phyloP scores from a whole-genome alignment of 2,329 filamentous ascomycete species.

The Raffaelea deltoideospora region DNA sequence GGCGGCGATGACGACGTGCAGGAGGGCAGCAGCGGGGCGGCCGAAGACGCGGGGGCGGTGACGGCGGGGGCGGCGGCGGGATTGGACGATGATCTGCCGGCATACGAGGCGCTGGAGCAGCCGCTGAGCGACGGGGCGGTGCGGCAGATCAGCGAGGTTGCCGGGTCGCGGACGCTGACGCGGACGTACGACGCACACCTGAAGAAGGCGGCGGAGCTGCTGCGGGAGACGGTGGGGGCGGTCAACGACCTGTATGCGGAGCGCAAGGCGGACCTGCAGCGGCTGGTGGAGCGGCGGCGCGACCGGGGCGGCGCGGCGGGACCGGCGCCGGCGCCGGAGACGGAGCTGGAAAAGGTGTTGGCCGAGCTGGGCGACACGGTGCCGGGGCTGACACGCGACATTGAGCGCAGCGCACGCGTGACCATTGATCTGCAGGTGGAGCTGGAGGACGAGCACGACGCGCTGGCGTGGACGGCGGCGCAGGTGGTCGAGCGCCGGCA shows the following conservation, averaged over 20 bases:
- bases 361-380: slow-evolving; percentile 23
- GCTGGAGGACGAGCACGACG: slow-evolving; percentile 30
- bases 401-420: slow-evolving; percentile 30
- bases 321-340: slow-evolving; percentile 10
- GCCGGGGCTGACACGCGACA: slow-evolving; percentile 24
- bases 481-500: slow-evolving; percentile 12
- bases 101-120: slow-evolving; percentile 32
- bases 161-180: slow-evolving; percentile 23
- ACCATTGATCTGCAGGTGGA: slow-evolving; percentile 33
- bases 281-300: slow-evolving; percentile 18
- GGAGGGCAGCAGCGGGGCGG: not conserved
- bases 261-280: slow-evolving; percentile 19
- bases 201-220: slow-evolving; percentile 24
- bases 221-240: slow-evolving; percentile 26
- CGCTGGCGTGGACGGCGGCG: slow-evolving; percentile 21
- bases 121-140: slow-evolving; percentile 25
- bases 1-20: too few species aligned
- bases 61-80: too few species aligned
- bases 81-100: slow-evolving; percentile 28
- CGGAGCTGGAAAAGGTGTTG: slow-evolving; percentile 20
- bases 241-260: slow-evolving; percentile 29
- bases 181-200: slow-evolving; percentile 31
- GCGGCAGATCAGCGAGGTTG: slow-evolving; percentile 26
- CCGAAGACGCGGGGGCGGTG: slow-evolving; percentile 1
- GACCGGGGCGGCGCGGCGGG: slow-evolving; percentile 10